phyloP scores from a whole-genome alignment of 257 asterid species.

The Scutellaria baicalensis region DNA sequence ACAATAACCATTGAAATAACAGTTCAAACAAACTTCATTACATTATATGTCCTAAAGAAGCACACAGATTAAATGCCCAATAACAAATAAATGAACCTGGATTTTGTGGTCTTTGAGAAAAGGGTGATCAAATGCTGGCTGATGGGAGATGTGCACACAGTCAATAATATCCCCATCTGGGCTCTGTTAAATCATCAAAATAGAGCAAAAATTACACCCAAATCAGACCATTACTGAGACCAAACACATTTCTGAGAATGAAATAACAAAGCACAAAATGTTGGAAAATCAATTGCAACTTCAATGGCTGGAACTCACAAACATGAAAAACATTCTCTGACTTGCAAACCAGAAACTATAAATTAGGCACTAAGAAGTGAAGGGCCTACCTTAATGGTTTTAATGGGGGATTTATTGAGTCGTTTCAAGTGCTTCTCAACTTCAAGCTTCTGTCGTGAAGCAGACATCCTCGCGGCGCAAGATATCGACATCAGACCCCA shows the following conservation, averaged over 20 bases:
- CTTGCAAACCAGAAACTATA: neutral
- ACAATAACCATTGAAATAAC: neutral
- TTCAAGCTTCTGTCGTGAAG: constrained; percentile 51
- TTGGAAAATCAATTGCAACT: neutral
- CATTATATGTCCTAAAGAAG: neutral
- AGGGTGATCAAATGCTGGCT: constrained; percentile 86
- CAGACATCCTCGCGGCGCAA: constrained; percentile 42
- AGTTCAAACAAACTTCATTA: neutral
- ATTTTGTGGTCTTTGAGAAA: constrained; percentile 89
- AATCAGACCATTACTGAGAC: neutral
- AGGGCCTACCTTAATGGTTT: constrained; percentile 48
- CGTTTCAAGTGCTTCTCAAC: constrained; percentile 64
- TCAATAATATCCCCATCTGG: constrained; percentile 86
- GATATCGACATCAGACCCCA: constrained; percentile 32
- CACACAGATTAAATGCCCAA: neutral
- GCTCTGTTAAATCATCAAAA: constrained; percentile 46
- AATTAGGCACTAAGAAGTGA: neutral
- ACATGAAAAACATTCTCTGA: neutral
- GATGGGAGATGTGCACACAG: constrained; percentile 78
- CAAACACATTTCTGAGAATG: neutral
- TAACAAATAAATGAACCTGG: constrained; percentile 39
- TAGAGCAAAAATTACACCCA: neutral
- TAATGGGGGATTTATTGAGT: constrained; percentile 58
- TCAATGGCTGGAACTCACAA: neutral
- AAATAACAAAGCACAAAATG: neutral